Evolutionary conservation across 2,329 filamentous ascomycete species (phyloP).

Genomic region (Didymella keratinophila): DNA sequence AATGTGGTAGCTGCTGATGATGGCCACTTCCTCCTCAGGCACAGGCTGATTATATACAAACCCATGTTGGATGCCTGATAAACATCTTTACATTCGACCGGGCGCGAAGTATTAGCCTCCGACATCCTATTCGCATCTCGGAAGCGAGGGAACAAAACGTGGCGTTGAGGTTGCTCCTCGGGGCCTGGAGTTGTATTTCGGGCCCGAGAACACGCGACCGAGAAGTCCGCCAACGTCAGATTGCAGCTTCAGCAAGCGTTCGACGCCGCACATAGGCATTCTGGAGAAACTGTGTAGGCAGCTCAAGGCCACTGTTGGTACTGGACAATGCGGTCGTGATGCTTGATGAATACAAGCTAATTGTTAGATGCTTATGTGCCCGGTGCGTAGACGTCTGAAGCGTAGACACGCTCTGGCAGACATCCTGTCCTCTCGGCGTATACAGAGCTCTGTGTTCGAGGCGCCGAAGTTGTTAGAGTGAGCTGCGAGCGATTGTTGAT

Average conservation of each 20-base stretch:
- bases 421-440: too few relatives aligned
- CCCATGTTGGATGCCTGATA: constrained; percentile 1
- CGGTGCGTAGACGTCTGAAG: not conserved
- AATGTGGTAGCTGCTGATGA: not conserved
- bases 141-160: not conserved
- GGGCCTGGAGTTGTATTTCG: not conserved
- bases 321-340: not conserved
- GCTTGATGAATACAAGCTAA: not conserved
- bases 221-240: not conserved
- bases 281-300: not conserved
- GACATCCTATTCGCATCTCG: not conserved
- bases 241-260: not conserved
- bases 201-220: not conserved
- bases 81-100: not conserved
- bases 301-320: not conserved
- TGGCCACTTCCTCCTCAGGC: not conserved
- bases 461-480: not conserved
- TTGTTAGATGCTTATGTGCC: not conserved
- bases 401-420: not conserved
- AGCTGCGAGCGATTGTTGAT: not conserved
- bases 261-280: not conserved
- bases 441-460: not conserved
- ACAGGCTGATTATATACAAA: not conserved
- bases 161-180: not conserved
- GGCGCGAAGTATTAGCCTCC: not conserved